Conservation (phyloP, 2,329 filamentous ascomycete genomes). For the Trichoderma brevicompactum region DNA sequence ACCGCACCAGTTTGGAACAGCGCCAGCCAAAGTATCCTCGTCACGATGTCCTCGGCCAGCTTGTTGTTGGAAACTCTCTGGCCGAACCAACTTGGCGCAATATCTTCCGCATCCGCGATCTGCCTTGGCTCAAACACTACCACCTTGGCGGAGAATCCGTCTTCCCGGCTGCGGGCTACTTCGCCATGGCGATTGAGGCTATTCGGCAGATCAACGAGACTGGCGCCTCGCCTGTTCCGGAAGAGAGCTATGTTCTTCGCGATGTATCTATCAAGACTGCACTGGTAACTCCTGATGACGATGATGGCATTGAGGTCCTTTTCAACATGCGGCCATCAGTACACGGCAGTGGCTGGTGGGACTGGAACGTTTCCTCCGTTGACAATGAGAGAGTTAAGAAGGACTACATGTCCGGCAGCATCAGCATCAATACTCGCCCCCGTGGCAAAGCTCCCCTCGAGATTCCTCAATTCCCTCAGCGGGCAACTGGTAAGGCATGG, state of each 20-base stretch:
- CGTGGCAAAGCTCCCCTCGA: constrained; percentile 18
- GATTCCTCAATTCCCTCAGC: constrained; percentile 34
- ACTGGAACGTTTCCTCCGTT: constrained; percentile 39
- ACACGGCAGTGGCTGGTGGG: constrained; percentile 33
- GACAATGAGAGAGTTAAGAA: constrained; percentile 30
- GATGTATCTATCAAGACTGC: constrained; percentile 40
- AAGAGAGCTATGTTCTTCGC: constrained; percentile 33
- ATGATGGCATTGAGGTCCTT: constrained; percentile 37
- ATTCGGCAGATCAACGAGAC: constrained; percentile 31
- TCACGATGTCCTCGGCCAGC: constrained; percentile 50
- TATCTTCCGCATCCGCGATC: constrained; percentile 50
- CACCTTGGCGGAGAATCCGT: constrained; percentile 55
- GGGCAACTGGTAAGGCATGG: constrained; percentile 34
- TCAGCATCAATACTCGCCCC: constrained; percentile 33
- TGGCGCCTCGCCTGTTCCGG: background rate
- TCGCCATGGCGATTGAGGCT: constrained; percentile 51
- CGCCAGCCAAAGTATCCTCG: constrained; percentile 45
- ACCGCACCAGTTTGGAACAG: constrained; percentile 40
- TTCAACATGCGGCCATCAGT: constrained; percentile 27
- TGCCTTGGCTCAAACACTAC: constrained; percentile 62
- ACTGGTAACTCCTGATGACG: constrained; percentile 38
- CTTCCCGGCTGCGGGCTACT: constrained; percentile 51
- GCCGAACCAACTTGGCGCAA: constrained; percentile 51
- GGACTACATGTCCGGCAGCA: constrained; percentile 38
- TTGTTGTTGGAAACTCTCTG: constrained; percentile 29